phyloP scores from a whole-genome alignment of 2,329 filamentous ascomycete species.

The Pseudogymnoascus sp. region DNA sequence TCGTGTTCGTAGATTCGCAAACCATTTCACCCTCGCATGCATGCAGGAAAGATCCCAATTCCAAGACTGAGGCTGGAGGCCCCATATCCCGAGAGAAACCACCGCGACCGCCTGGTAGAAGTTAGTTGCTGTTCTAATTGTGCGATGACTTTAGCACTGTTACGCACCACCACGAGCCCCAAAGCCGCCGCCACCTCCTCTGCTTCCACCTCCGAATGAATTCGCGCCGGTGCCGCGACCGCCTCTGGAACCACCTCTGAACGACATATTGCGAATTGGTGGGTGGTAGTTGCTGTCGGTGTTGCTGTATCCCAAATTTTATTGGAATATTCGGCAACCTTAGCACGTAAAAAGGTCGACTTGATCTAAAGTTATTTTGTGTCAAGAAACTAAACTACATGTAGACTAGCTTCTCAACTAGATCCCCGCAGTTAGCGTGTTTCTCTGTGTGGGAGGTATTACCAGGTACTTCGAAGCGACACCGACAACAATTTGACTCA shows the following conservation, averaged over 20 bases:
- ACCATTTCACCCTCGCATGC: slow-evolving; percentile 96
- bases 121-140: slow-evolving; percentile 8
- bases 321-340: slow-evolving; percentile 9
- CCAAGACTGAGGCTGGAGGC: slow-evolving; percentile 55
- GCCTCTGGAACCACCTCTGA: slow-evolving; percentile 48
- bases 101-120: slow-evolving; percentile 43
- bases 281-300: slow-evolving; percentile 11
- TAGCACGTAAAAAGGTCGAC: slow-evolving; percentile 5
- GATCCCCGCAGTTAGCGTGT: slow-evolving; percentile 4
- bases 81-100: slow-evolving; percentile 53
- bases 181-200: slow-evolving; percentile 36
- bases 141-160: slow-evolving; percentile 26
- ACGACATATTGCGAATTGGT: slow-evolving; percentile 35
- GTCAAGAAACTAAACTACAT: not conserved
- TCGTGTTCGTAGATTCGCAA: slow-evolving; percentile 88
- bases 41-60: slow-evolving; percentile 93
- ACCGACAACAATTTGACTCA: slow-evolving; percentile 8
- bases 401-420: slow-evolving; percentile 4
- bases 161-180: slow-evolving; percentile 42
- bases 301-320: slow-evolving; percentile 5
- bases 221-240: slow-evolving; percentile 41
- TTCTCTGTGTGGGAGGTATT: not conserved
- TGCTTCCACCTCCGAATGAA: slow-evolving; percentile 42
- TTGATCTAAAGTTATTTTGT: slow-evolving; percentile 10
- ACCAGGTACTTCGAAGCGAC: slow-evolving; percentile 5